Evolutionary conservation across 352 stramenopile species (phyloP).

Genomic region (Pythium dissotocum): DNA sequence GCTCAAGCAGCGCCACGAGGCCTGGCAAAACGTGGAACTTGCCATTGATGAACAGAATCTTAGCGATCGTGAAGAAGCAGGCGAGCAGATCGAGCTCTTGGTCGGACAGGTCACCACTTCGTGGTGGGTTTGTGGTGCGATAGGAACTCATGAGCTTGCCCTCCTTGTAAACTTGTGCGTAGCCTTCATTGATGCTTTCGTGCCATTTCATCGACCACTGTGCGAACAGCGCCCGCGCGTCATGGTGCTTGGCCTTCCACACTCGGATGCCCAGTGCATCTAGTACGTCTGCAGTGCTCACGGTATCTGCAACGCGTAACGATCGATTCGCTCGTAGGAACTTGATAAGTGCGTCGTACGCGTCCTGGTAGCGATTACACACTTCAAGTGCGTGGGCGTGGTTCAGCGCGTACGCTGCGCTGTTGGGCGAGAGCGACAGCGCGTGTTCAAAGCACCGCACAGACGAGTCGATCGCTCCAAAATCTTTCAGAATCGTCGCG

Average conservation of each 20-base stretch:
- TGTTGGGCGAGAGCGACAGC: conserved; percentile 37
- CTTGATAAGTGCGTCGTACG: conserved; percentile 38
- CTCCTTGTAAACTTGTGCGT: conserved; percentile 7
- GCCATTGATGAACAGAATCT: conserved; percentile 83
- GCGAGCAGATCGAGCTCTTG: conserved; percentile 79
- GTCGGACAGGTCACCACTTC: conserved; percentile 23
- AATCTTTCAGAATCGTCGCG: conserved; percentile 76
- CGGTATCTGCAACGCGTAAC: conserved; percentile 30
- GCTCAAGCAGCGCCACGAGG: conserved; percentile 67
- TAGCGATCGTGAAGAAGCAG: conserved; percentile 80
- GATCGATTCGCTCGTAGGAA: conserved; percentile 47
- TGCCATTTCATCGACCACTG: conserved; percentile 21
- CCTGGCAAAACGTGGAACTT: conserved; percentile 44
- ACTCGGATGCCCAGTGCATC: conserved; percentile 33
- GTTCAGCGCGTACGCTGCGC: conserved; percentile 67
- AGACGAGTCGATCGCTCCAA: conserved; percentile 49
- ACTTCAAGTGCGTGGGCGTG: conserved; percentile 63
- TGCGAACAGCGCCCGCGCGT: neutral
- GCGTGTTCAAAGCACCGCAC: conserved; percentile 61
- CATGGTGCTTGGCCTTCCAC: conserved; percentile 19
- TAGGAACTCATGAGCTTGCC: neutral
- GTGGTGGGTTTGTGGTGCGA: neutral
- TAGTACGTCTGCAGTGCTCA: conserved; percentile 37
- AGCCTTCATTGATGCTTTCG: conserved; percentile 10
- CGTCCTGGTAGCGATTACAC: conserved; percentile 39